Base-by-base conservation (phyloP, 2,329 filamentous ascomycete genomes). In the Gnomoniopsis smithogilvyi region DNA sequence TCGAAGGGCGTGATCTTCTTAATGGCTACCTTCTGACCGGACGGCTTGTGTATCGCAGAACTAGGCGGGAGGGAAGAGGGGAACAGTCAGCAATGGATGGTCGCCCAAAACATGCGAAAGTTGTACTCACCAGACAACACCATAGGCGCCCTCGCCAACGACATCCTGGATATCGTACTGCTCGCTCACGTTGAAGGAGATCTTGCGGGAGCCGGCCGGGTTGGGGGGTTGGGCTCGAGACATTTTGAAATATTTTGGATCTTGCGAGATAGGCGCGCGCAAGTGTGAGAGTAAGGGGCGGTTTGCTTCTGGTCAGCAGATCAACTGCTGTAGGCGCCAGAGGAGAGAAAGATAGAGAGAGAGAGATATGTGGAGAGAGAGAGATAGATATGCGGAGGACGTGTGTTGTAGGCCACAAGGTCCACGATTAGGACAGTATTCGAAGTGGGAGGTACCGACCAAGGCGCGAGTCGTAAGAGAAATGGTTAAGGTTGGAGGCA, bases 1-100 rank as follows among this genome's bases (percentile, higher is more conserved):
- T 99, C 95, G 76, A 99, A 99, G 6, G 95, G 95, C 0, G 93
- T 98, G 70, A 99, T 99, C 85, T 99, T 99, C 84, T 99, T 99
- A 82, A 99, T 99, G 62, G 95, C 95, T 62, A 99, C 95, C 78
- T 98, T 98, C 77, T 99, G 95, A 64, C 92, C 89, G 0, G 95
- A 98, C 22, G 95, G 95, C 79, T 98, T 98, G 81, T 99, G 95
- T 67, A 98, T 88, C 59, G 95, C 95, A 62, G 95, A 99, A 79
- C 92, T 96, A 68, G 63, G 22, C 38, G 26, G 26, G 26, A 4
- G 26, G 26, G 26, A 30, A 30, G 26, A 48, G 62, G 6, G 30
- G 49, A 43, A n/a, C n/a, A n/a, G 21, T 41, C 43, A 53, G 41
- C 26, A 19, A 49, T 58, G 8, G 62, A 41, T 24, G 36, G 14